Evolutionary conservation across 1,139 yeast species (phyloP).

Genomic region (Sugiyamaella sp.): DNA sequence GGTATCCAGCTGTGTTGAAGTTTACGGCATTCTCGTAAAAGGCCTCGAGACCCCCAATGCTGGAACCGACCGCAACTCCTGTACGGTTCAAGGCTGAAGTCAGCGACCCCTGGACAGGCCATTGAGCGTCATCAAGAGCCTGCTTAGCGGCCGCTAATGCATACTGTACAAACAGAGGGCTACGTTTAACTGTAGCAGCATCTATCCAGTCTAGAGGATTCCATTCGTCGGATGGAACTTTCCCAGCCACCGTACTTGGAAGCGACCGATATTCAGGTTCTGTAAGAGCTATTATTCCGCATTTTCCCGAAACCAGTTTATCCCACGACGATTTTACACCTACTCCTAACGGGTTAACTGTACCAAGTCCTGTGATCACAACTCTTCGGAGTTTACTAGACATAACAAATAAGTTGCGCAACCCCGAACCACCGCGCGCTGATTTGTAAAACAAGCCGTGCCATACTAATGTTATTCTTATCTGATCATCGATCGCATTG

Average conservation of each 20-base stretch:
- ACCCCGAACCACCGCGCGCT: no score
- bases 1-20: conserved; percentile 59
- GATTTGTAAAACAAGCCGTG: no score
- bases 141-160: conserved; percentile 77
- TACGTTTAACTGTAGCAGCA: conserved; percentile 50
- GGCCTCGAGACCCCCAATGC: conserved; percentile 88
- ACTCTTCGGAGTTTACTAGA: conserved; percentile 55
- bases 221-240: conserved; percentile 58
- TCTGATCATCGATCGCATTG: no score
- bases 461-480: no score
- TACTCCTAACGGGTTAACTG: conserved; percentile 83
- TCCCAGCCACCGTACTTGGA: conserved; percentile 78
- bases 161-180: conserved; percentile 76
- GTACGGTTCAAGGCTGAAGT: conserved; percentile 40
- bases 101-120: conserved; percentile 44
- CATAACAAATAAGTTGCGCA: no score
- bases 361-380: conserved; percentile 89
- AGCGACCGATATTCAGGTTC: conserved; percentile 57
- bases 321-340: conserved; percentile 52
- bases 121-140: conserved; percentile 70
- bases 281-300: conserved; percentile 47
- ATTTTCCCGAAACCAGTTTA: conserved; percentile 39
- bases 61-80: conserved; percentile 91
- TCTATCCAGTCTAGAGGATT: conserved; percentile 41
- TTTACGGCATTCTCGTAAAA: conserved; percentile 60